phyloP scores from a whole-genome alignment of 176 grass and related monocot species.

The Sorghum bicolor region DNA sequence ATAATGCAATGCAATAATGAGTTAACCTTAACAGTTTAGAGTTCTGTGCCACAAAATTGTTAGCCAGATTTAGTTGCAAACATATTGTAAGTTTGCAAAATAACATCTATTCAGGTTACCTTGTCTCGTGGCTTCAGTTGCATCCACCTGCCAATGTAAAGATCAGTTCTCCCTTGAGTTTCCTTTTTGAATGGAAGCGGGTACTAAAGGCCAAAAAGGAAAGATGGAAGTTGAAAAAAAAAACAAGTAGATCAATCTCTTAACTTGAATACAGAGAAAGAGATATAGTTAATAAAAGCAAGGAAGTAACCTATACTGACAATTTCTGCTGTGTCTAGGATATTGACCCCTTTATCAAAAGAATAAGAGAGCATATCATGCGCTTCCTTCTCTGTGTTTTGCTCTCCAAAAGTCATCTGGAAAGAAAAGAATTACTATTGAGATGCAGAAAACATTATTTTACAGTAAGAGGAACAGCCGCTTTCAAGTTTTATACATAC shows the following conservation, averaged over 20 bases:
- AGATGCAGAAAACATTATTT: background rate
- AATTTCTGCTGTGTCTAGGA: conserved; percentile 37
- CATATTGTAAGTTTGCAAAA: background rate
- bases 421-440: background rate
- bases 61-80: background rate
- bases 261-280: background rate
- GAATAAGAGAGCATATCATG: conserved; percentile 41
- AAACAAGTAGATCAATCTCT: background rate
- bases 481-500: conserved; percentile 18
- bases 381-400: conserved; percentile 37
- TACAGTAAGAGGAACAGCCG: background rate
- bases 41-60: background rate
- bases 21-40: background rate
- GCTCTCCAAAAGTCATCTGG: conserved; percentile 38
- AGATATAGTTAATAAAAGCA: background rate
- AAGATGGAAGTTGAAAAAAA: background rate
- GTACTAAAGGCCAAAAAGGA: conserved; percentile 46
- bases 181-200: conserved; percentile 63
- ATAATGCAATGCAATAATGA: background rate
- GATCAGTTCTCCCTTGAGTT: conserved; percentile 79
- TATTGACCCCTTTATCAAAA: conserved; percentile 45
- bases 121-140: conserved; percentile 75
- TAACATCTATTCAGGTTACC: conserved; percentile 30
- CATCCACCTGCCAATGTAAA: conserved; percentile 85
- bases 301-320: background rate